Evolutionary conservation across 148 eudicot species (phyloP).

Genomic region (Chenopodium quinoa): DNA sequence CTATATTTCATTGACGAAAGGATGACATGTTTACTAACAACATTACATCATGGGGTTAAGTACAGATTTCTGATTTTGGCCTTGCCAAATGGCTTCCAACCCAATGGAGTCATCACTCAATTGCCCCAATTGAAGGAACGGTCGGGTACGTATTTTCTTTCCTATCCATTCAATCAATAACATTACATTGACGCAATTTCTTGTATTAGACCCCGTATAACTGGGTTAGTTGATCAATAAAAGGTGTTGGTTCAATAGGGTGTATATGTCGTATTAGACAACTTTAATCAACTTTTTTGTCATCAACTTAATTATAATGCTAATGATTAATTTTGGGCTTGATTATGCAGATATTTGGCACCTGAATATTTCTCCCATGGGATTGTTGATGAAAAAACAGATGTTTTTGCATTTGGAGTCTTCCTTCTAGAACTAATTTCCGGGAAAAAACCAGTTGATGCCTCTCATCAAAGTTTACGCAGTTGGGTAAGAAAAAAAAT

Average conservation of each 20-base stretch:
- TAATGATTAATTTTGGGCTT: neutral
- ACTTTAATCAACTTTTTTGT: too few relatives aligned
- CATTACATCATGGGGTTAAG: neutral
- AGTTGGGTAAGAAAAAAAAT: conserved; percentile 61
- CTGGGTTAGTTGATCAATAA: neutral
- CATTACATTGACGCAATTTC: neutral
- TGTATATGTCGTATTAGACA: too few relatives aligned
- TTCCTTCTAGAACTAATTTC: conserved; percentile 78
- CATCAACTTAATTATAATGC: neutral
- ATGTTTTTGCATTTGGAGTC: conserved; percentile 94
- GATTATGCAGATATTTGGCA: conserved; percentile 66
- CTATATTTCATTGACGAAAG: neutral
- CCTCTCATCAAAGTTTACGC: conserved; percentile 78
- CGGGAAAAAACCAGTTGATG: conserved; percentile 86
- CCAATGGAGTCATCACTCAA: conserved; percentile 93
- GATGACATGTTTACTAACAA: neutral
- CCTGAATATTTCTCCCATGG: conserved; percentile 98
- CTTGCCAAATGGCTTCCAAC: conserved; percentile 99
- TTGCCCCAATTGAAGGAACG: conserved; percentile 95
- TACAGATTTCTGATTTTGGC: conserved; percentile 92
- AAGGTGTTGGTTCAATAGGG: too few relatives aligned
- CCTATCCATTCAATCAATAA: neutral
- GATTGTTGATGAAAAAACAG: conserved; percentile 93
- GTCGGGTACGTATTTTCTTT: conserved; percentile 58
- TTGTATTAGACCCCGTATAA: too few relatives aligned